Evolutionary conservation across 441 rosid species (phyloP).

Genomic region (Rhodomyrtus psidioides): DNA sequence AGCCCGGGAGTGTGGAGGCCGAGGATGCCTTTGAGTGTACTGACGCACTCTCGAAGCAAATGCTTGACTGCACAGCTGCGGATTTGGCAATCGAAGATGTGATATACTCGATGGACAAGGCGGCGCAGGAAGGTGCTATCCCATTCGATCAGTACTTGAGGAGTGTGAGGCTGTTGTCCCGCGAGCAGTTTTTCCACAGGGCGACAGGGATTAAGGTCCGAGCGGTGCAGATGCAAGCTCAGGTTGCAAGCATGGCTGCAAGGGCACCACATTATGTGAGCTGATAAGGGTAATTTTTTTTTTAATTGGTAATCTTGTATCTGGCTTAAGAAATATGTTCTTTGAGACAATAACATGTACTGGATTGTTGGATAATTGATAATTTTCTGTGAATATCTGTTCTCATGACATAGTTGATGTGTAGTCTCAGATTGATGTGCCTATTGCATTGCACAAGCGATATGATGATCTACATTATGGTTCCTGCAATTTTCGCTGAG

Average conservation of each 20-base stretch:
- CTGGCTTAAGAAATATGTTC: not conserved
- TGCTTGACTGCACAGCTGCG: constrained; percentile 64
- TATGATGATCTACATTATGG: not conserved
- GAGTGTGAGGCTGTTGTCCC: constrained; percentile 75
- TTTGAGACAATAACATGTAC: not conserved
- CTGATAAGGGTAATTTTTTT: not conserved
- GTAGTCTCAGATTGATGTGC: not conserved
- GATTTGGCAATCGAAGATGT: constrained; percentile 92
- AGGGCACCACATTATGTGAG: constrained; percentile 44
- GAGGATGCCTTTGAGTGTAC: constrained; percentile 55
- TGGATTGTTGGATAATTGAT: not conserved
- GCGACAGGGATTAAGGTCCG: constrained; percentile 81
- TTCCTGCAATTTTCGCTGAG: not conserved
- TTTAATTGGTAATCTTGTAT: not conserved
- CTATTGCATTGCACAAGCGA: not conserved
- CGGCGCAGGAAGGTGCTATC: constrained; percentile 67
- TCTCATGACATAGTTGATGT: not conserved
- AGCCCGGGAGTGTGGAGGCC: constrained; percentile 26
- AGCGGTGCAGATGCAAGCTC: constrained; percentile 85
- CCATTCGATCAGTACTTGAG: constrained; percentile 86
- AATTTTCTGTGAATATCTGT: not conserved
- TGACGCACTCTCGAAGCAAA: constrained; percentile 66
- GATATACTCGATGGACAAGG: constrained; percentile 72
- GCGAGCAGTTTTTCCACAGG: constrained; percentile 90
- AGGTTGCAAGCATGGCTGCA: constrained; percentile 76